A percentile compares a stretch with the other conserved stretches of the same genome.
phyloP scores from a whole-genome alignment of 495 filamentous ascomycete genomes.

The Penicillium psychrofluorescens region DNA sequence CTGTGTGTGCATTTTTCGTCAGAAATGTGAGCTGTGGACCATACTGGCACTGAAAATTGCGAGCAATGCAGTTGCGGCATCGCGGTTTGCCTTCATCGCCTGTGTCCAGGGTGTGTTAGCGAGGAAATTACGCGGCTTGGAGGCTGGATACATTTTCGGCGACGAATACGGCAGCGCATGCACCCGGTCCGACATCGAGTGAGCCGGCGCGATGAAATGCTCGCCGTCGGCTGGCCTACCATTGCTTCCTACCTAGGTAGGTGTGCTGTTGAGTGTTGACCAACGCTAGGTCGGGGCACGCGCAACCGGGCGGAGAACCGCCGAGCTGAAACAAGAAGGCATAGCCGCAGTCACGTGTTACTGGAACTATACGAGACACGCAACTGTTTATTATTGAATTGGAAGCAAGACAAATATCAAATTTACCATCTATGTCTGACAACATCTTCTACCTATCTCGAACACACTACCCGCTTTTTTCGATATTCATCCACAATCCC shows the following conservation, averaged over 20 bases:
- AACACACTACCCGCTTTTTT: too few species aligned
- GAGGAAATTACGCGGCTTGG: background rate
- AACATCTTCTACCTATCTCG: too few species aligned
- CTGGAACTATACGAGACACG: too few species aligned
- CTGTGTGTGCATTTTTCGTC: constrained; percentile 30
- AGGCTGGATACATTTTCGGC: constrained; percentile 31
- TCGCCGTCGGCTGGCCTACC: constrained; percentile 5
- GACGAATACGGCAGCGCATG: constrained; percentile 33
- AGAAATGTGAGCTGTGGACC: constrained; percentile 31
- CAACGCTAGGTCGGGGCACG: too few species aligned
- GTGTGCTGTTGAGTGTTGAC: too few species aligned
- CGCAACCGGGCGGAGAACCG: background rate
- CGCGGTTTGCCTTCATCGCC: constrained; percentile 37
- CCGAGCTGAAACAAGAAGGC: background rate
- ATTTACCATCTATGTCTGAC: too few species aligned
- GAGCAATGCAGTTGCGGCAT: constrained; percentile 35
- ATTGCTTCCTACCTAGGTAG: background rate
- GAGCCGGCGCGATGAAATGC: constrained; percentile 6
- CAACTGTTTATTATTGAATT: too few species aligned
- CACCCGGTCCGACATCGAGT: constrained; percentile 37
- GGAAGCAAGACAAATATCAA: too few species aligned
- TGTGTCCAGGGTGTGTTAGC: constrained; percentile 4
- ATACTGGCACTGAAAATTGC: constrained; percentile 32
- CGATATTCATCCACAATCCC: constrained; percentile 24
- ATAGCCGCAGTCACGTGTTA: background rate